Percentiles rank a stretch among this genome's conserved stretches.
phyloP scores from a whole-genome alignment of 495 filamentous ascomycete species.

The Penicillium longicatenatum region DNA sequence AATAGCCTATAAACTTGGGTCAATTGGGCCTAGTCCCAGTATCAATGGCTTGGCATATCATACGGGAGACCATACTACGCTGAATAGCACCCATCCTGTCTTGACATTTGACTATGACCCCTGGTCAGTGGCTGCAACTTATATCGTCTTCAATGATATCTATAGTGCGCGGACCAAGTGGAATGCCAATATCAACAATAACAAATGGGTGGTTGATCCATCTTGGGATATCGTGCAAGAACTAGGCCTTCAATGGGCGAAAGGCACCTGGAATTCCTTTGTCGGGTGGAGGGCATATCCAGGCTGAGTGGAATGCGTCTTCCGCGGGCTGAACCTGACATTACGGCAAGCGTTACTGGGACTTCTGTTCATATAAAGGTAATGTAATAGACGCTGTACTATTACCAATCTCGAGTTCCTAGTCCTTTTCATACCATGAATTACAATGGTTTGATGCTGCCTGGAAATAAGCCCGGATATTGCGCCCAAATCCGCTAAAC shows the following conservation, averaged over 20 bases:
- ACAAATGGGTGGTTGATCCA: no score
- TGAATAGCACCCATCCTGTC: constrained; percentile 1
- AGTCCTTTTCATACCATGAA: not conserved
- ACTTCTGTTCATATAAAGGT: constrained; percentile 22
- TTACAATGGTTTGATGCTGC: no score
- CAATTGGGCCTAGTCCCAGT: not conserved
- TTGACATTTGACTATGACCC: constrained; percentile 1
- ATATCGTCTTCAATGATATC: no score
- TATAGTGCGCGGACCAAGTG: no score
- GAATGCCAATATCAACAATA: no score
- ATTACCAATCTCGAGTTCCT: not conserved
- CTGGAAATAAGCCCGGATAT: no score
- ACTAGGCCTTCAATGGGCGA: constrained; percentile 18
- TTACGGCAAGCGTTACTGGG: constrained; percentile 15
- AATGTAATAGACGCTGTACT: not conserved
- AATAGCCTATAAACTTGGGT: not conserved
- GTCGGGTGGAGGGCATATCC: constrained; percentile 11
- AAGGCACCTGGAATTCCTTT: constrained; percentile 15
- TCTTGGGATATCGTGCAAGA: constrained; percentile 13
- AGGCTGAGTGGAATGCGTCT: constrained; percentile 12
- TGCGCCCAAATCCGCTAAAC: no score
- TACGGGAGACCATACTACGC: not conserved
- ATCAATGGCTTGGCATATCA: not conserved
- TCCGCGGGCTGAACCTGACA: not conserved
- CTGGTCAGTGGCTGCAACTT: no score